Percentiles rank a stretch among this genome's conserved stretches.
Conservation (phyloP, 352 stramenopile genomes). For the Phytophthora palmivora region DNA sequence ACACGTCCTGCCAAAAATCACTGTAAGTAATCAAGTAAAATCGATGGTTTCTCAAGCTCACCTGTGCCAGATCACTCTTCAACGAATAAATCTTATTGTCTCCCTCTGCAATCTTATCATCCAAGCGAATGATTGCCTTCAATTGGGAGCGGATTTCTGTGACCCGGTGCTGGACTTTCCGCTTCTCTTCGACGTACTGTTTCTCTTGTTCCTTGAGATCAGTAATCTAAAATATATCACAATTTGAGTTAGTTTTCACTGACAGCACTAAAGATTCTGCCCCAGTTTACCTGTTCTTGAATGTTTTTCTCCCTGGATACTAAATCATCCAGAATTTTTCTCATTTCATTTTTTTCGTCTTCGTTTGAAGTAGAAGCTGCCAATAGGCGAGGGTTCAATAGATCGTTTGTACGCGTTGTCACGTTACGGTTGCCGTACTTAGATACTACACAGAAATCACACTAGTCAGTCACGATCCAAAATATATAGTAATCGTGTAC, state of each 20-base stretch:
- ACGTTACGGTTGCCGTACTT: constrained; percentile 87
- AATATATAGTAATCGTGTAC: neutral
- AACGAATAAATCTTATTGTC: constrained; percentile 79
- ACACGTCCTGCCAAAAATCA: constrained; percentile 61
- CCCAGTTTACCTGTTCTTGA: constrained; percentile 58
- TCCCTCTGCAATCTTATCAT: constrained; percentile 76
- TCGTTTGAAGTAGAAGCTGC: constrained; percentile 82
- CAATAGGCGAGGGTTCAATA: constrained; percentile 71
- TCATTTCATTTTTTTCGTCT: constrained; percentile 73
- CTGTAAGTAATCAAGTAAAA: neutral
- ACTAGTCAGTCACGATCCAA: neutral
- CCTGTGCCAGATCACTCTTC: constrained; percentile 75
- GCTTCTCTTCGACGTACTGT: constrained; percentile 62
- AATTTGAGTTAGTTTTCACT: too few species aligned
- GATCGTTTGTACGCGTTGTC: constrained; percentile 86
- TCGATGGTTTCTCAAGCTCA: constrained; percentile 19
- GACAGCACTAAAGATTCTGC: neutral
- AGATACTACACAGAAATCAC: constrained; percentile 48
- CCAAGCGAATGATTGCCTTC: constrained; percentile 72
- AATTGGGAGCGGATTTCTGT: constrained; percentile 75
- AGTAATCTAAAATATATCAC: constrained; percentile 69
- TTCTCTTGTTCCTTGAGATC: constrained; percentile 73
- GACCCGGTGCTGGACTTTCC: constrained; percentile 62
- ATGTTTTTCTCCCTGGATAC: constrained; percentile 40
- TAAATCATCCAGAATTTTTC: constrained; percentile 55